Conservation (phyloP, 192 early-diverging fungal genomes). For the Rhizophlyctis rosea region DNA sequence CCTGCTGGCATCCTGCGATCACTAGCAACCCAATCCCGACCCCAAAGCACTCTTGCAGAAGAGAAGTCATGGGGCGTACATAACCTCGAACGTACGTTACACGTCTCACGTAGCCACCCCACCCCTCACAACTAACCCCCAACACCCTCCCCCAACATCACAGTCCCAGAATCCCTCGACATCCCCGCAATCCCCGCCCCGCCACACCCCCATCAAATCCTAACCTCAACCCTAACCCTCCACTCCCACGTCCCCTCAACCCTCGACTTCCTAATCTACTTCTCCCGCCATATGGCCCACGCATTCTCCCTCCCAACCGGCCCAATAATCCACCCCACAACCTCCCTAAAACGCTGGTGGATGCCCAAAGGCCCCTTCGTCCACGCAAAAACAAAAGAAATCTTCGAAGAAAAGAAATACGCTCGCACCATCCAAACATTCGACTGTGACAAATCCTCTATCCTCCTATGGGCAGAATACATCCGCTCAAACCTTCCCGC, state of each 20-base stretch:
- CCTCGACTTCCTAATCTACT: slow-evolving; percentile 83
- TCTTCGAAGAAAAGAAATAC: slow-evolving; percentile 91
- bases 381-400: slow-evolving; percentile 93
- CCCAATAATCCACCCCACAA: slow-evolving; percentile 66
- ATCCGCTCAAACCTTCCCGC: slow-evolving; percentile 76
- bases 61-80: neutral
- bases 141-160: neutral
- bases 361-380: slow-evolving; percentile 92
- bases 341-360: slow-evolving; percentile 74
- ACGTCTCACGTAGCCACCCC: neutral
- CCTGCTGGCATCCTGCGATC: no score
- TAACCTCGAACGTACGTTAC: neutral
- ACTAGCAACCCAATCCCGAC: no score
- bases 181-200: slow-evolving; percentile 32
- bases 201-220: slow-evolving; percentile 60
- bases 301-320: slow-evolving; percentile 70
- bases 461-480: slow-evolving; percentile 79
- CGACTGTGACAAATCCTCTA: slow-evolving; percentile 69
- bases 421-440: slow-evolving; percentile 76
- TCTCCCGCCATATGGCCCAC: slow-evolving; percentile 77
- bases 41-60: neutral
- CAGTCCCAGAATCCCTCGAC: slow-evolving; percentile 16
- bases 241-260: slow-evolving; percentile 77
- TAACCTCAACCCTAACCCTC: slow-evolving; percentile 75
- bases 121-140: neutral